phyloP scores from a whole-genome alignment of 768 basidiomycete genomes.

The Russula dissimulans region DNA sequence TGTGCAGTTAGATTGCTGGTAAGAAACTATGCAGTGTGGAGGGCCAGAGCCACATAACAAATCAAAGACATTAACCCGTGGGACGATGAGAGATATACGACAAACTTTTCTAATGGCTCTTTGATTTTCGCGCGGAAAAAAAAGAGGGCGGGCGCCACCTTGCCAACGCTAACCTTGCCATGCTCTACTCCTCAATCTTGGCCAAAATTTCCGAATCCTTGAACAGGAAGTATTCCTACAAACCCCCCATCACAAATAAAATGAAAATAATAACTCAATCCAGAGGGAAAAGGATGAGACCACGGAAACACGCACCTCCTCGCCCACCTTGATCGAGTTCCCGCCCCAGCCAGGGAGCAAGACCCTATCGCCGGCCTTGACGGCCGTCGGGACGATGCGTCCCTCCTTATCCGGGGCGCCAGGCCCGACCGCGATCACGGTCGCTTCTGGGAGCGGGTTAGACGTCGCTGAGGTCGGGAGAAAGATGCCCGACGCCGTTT shows the following conservation, averaged over 20 bases:
- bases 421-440: slow-evolving; percentile 91
- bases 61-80: not conserved
- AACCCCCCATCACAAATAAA: not conserved
- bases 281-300: slow-evolving; percentile 9
- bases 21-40: not conserved
- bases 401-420: slow-evolving; percentile 90
- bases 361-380: slow-evolving; percentile 87
- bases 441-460: slow-evolving; percentile 90
- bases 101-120: not conserved
- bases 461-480: slow-evolving; percentile 83
- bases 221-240: slow-evolving; percentile 90
- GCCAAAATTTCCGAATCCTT: slow-evolving; percentile 92
- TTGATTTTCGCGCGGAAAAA: not conserved
- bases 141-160: not conserved
- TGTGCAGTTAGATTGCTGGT: slow-evolving; percentile 2
- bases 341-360: slow-evolving; percentile 96
- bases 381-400: slow-evolving; percentile 56
- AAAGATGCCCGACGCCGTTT: slow-evolving; percentile 97
- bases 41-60: not conserved
- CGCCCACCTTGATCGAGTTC: slow-evolving; percentile 90
- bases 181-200: slow-evolving; percentile 78
- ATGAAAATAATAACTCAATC: slow-evolving; percentile 25
- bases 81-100: not conserved
- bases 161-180: not conserved
- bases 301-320: slow-evolving; percentile 55